Conservation (phyloP, 192 early-diverging fungal species). For the Coemansia asiatica region DNA sequence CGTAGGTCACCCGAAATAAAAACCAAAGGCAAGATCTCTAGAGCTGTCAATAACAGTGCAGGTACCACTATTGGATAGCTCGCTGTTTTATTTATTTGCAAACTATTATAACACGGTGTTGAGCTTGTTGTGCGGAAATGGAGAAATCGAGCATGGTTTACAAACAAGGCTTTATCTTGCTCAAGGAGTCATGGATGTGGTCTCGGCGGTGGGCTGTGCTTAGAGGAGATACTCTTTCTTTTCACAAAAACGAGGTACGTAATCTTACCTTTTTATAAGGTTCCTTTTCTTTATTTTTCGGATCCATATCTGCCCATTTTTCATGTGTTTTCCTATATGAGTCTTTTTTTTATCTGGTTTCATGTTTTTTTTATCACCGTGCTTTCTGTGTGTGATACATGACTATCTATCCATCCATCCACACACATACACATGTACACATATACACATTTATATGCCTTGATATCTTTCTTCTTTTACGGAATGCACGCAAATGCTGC, state of each 20-base stretch:
- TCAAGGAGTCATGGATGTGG: constrained; percentile 96
- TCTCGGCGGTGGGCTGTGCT: constrained; percentile 89
- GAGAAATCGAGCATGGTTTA: constrained; percentile 33
- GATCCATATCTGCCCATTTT: background rate
- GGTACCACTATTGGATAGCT: background rate
- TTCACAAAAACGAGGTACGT: constrained; percentile 91
- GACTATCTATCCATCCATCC: background rate
- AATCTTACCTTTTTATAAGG: background rate
- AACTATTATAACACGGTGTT: background rate
- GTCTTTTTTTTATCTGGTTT: background rate
- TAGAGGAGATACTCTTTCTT: constrained; percentile 84
- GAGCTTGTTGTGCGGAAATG: constrained; percentile 24
- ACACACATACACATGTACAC: background rate
- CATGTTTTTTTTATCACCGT: background rate
- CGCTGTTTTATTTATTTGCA: background rate
- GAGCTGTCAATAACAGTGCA: background rate
- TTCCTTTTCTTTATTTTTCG: constrained; percentile 6
- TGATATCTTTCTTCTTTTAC: background rate
- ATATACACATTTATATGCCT: background rate
- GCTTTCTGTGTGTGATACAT: background rate
- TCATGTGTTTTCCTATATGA: background rate
- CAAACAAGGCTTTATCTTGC: constrained; percentile 48
- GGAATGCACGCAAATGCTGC: background rate
- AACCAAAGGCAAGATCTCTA: background rate
- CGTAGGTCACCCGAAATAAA: too few species aligned